Base-by-base conservation (phyloP, 2,329 filamentous ascomycete species). In the Fusarium sp. region DNA sequence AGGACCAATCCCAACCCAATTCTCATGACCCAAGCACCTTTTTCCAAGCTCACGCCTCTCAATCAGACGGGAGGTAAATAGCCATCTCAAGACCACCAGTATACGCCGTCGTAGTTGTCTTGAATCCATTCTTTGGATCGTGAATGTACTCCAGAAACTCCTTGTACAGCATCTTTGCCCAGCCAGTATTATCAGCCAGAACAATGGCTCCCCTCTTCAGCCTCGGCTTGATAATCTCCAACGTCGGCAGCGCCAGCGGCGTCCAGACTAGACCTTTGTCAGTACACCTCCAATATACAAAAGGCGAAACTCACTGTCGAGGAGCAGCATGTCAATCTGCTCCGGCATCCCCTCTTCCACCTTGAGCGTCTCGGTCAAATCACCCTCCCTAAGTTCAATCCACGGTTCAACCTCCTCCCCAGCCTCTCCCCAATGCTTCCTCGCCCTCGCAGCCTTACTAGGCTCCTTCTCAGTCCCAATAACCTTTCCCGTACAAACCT, bases 401-500 rank as follows among this genome's bases (percentile, higher is more conserved):
- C 84, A 83, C 2, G 78, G 76, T 68, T 84, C 84, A 2, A 91
- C 85, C n/a, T 85, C 84, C 0, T 85, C 80, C 0, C 89, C 90
- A 1, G 86, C 87, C 61, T 85, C 79, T 14, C 77, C 81, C 90
- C 90, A 92, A 75, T 92, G 81, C 72, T 83, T 81, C n/a, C 83
- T 83, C 6, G 91, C 90, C 48, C 78, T 81, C 13, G 73, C 82
- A 0, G 89, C 89, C 79, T 92, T 92, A 3, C 74, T 77, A 0
- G 80, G 78, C 79, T 92, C 91, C 52, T 90, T 87, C 80, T 92
- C 91, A 0, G 90, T 92, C 0, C 85, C 90, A 74, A 92, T 87
- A 0, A 92, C 89, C 18, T 37, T 77, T 6, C 65, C 80, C 62
- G 14, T 60, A 2, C 64, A 70, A 10, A 80, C 37, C 54, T 81